Base-by-base conservation (phyloP, 768 basidiomycete species). In the Xerocomellus chrysenteron region DNA sequence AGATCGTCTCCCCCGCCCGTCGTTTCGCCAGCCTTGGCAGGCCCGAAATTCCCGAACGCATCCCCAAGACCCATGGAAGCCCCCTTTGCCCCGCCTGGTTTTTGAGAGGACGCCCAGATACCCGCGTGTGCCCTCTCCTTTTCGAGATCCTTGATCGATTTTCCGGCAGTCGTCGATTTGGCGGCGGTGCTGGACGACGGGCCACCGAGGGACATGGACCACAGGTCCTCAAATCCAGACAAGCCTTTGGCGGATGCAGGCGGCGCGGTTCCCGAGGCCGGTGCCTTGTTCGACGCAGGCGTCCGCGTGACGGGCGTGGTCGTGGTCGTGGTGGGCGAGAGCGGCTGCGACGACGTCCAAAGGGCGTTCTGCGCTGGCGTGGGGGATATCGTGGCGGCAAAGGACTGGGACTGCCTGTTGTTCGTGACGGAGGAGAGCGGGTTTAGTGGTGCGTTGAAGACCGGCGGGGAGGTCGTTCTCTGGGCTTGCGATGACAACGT, bases 121-220 rank as follows among this genome's bases (percentile, higher is more conserved):
- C 83, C 83, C 21, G 87, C 85, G 68, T 81, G 82, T 3, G 86
- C 81, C 76, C 94, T 94, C 76, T 96, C 94, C 74, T 84, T 86
- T 75, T 92, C 90, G 60, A 97, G 69, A 65, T 93, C 94, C 72
- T 89, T 89, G 66, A 96, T 95, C 43, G 87, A 90, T 78, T 94
- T 93, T 39, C 78, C 77, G 40, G 68, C 63, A 2, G 68, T 67
- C 19, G 72, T 68, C 3, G 81, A 68, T 47, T 81, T 80, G 9
- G 37, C 46, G 5, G 57, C 16, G 39, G 77, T 58, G 35, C 52
- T 63, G 14, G 78, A 52, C 13, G 71, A 56, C 9, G 70, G 57
- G 9, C 75, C 62, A 30, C 87, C 88, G 37, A 95, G 80, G 2
- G 88, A 90, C 80, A 94, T 79, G 21, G 82, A 82, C 90, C 91